Evolutionary conservation across 257 asterid genomes (phyloP).

Genomic region (Solanum appendiculatum): DNA sequence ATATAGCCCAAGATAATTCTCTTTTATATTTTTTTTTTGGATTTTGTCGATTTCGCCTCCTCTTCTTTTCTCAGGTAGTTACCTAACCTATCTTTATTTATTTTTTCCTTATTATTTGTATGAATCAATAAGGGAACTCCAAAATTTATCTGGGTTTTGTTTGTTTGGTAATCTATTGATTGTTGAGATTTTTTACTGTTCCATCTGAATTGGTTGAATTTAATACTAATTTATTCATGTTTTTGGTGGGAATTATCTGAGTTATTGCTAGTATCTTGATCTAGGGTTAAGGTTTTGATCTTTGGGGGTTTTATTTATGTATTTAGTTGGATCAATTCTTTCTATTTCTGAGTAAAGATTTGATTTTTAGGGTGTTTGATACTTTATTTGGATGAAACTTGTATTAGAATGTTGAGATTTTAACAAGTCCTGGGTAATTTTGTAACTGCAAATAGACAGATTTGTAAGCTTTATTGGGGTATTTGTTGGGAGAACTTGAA

Average conservation of each 20-base stretch:
- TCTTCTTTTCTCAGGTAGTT: constrained; percentile 8
- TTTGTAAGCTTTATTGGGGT: not conserved
- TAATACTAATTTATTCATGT: not conserved
- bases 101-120: not conserved
- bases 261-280: constrained; percentile 7
- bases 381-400: not conserved
- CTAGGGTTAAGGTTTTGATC: constrained; percentile 8
- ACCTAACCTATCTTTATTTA: not conserved
- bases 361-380: not conserved
- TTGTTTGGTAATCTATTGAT: not conserved
- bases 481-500: not conserved
- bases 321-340: not conserved
- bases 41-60: not conserved
- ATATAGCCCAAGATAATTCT: not conserved
- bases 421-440: not conserved
- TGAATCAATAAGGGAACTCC: not conserved
- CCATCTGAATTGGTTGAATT: not conserved
- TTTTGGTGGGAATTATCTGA: not conserved
- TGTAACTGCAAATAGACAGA: not conserved
- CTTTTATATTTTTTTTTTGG: not conserved
- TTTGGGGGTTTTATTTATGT: not conserved
- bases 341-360: not conserved
- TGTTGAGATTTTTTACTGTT: not conserved
- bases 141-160: not conserved
- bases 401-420: not conserved